Evolutionary conservation across 2,329 filamentous ascomycete genomes (phyloP), one percentile per base, ranked within the genome.

Genomic region (Fusarium chuoi): DNA sequence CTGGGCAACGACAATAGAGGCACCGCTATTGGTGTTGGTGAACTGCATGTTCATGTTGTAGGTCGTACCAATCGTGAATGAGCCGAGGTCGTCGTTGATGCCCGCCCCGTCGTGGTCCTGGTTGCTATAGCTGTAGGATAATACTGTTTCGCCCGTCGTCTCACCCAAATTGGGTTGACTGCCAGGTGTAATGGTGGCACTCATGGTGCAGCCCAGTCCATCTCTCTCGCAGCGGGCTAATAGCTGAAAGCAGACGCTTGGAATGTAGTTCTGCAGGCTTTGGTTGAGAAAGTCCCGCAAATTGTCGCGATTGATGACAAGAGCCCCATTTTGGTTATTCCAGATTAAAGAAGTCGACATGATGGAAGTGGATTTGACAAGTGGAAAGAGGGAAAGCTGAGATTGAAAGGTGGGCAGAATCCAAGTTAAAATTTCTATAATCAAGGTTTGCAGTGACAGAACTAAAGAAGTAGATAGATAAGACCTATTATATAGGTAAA

Each of bases 361-460:
- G 4, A 28, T 28, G 22, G 0, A 15, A 6, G 6, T 46, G 13
- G 5, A 15, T 22, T 0, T 22, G 14, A 6, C 6, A 22, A 3
- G 4, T 11, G 18, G 4, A 5, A 7, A 0, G 24, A 14, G 8
- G 8, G 18, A 46, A 11, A 28, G 18, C 6, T 46, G 4, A 3
- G 45, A 11, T 11, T 28, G 26, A 22, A 22, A 8, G 18, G 13
- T 15, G 0, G 44, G 20, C 2, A 11, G 13, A 11, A 2, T 46
- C 22, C 6, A 11, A 22, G 8, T 28, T 5, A 7, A 7, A 17
- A 5, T 5, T 5, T 28, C 18, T 22, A 15, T 7, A 1, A 8
- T 3, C 9, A 4, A 46, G 9, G 26, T 15, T 22, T 48, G 13
- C 13, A 0, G 9, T 7, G 1, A 5, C 8, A 22, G 3, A 22